A percentile compares a stretch with the other conserved stretches of the same genome.
phyloP scores from a whole-genome alignment of 1,284 basidiomycete species.

The Ceratorhiza oryzae-sativae region DNA sequence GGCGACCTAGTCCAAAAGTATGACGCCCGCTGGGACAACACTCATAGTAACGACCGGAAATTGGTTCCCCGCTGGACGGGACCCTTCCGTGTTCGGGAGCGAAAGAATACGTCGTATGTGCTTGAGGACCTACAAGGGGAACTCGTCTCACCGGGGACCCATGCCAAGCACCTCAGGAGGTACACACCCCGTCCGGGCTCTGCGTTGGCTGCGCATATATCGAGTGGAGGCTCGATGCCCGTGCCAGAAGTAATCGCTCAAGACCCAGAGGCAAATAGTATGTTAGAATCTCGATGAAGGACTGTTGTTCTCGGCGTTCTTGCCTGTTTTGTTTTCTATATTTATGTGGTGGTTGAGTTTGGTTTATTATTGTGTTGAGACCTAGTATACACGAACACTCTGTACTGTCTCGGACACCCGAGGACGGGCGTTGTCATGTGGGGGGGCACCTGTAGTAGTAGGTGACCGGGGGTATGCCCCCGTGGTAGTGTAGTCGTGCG shows the following conservation, averaged over 20 bases:
- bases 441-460: slow-evolving; percentile 17
- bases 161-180: neutral
- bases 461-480: slow-evolving; percentile 23
- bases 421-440: neutral
- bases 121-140: slow-evolving; percentile 25
- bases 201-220: neutral
- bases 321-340: neutral
- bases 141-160: neutral
- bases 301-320: no score
- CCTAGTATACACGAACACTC: no score
- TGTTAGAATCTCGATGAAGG: no score
- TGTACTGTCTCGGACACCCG: neutral
- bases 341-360: neutral
- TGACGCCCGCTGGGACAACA: slow-evolving; percentile 34
- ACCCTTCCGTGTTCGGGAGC: slow-evolving; percentile 23
- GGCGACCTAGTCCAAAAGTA: slow-evolving; percentile 42
- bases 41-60: slow-evolving; percentile 33
- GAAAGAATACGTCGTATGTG: slow-evolving; percentile 21
- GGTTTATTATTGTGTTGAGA: no score
- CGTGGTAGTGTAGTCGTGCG: neutral
- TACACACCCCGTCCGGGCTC: no score
- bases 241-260: neutral
- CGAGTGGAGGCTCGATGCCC: no score
- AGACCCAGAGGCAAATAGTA: no score
- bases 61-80: slow-evolving; percentile 33